Evolutionary conservation across 306 rosid species (phyloP).

Genomic region (Cucurbita moschata): DNA sequence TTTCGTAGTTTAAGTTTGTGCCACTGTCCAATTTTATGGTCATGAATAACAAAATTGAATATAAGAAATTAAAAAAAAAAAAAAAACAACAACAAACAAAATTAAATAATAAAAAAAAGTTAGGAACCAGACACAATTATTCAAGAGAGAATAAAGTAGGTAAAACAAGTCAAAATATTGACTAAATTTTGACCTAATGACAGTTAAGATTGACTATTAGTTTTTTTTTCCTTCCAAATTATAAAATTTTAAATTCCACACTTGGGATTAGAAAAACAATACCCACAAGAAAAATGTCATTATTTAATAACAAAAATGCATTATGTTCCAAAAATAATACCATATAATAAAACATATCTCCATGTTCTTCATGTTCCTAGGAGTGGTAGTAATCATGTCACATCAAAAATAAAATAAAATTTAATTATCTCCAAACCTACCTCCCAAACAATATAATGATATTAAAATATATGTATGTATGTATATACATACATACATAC

Average conservation of each 20-base stretch:
- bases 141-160: neutral
- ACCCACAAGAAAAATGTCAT: neutral
- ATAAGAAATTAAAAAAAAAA: too few relatives aligned
- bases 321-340: neutral
- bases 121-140: neutral
- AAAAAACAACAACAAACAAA: too few relatives aligned
- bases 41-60: neutral
- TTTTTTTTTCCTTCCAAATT: neutral
- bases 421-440: neutral
- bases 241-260: neutral
- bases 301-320: neutral
- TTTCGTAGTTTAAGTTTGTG: too few relatives aligned
- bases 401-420: constrained; percentile 17
- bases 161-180: neutral
- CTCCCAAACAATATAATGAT: neutral
- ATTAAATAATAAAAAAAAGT: neutral
- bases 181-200: neutral
- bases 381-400: constrained; percentile 41
- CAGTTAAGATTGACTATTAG: neutral
- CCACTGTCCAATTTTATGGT: too few relatives aligned
- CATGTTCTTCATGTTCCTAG: constrained; percentile 20
- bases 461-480: too few relatives aligned
- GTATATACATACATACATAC: too few relatives aligned
- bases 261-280: neutral
- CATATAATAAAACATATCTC: neutral